Base-by-base conservation (phyloP, 2,329 filamentous ascomycete genomes). In the Hymenoscyphus scutula region DNA sequence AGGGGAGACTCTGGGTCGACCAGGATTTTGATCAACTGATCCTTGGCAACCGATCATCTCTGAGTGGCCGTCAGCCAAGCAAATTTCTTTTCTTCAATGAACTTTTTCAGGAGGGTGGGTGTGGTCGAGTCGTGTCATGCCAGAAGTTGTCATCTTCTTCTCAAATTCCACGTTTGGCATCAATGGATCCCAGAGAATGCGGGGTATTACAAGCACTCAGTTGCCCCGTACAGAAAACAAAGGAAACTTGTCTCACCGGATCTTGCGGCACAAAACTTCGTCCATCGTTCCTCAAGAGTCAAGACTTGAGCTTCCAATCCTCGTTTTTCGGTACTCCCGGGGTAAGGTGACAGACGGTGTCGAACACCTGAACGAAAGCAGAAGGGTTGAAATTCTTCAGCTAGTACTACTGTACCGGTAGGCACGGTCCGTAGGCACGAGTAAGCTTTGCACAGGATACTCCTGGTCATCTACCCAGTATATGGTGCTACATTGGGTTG, bases 231-330 rank as follows among this genome's bases (percentile, higher is more conserved):
- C 15, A 17, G n/a, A 11, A 23, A 48, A 8, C 17, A 48, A 48
- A 48, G 23, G n/a, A 45, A 45, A 48, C n/a, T 23, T 48, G 41
- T 45, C n/a, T 45, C 41, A 45, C 41, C 41, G n/a, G 38, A n/a
- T n/a, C 7, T n/a, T 17, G 38, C 38, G 38, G 41, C n/a, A 48
- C 19, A 8, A 48, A 48, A 10, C 41, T 19, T 23, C 41, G 41
- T 48, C 23, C 41, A 8, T 48, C 23, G 41, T 48, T 23, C 19
- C 41, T n/a, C n/a, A n/a, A n/a, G n/a, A n/a, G n/a, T 48, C 41
- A 23, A 8, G 41, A 45, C 41, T 45, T 8, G n/a, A 48, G 41
- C 41, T 23, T 48, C 32, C 41, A 48, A 4, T 48, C 41, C 19
- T 48, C 19, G n/a, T 10, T 48, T 19, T 2, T 19, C 41, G 41